Evolutionary conservation across 192 early-diverging fungal genomes (phyloP).

Genomic region (Coemansia erecta): DNA sequence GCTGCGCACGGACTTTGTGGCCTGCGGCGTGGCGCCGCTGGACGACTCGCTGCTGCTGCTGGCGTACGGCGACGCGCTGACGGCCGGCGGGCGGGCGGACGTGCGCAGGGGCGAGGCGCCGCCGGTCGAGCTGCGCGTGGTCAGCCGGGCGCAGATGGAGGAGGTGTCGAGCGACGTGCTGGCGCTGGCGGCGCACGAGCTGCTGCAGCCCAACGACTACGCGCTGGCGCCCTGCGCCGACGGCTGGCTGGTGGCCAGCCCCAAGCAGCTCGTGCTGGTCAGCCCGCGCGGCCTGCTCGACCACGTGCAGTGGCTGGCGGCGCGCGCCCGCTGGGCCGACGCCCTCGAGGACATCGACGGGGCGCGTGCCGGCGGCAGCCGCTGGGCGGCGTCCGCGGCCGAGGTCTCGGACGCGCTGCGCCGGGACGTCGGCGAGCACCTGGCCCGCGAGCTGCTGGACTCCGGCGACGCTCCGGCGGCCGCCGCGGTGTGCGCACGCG

Average conservation of each 20-base stretch:
- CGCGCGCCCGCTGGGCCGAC: conserved; percentile 74
- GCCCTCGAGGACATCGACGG: conserved; percentile 68
- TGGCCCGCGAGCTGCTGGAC: conserved; percentile 72
- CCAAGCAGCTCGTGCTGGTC: conserved; percentile 93
- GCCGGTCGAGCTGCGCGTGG: conserved; percentile 75
- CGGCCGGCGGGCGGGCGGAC: conserved; percentile 17
- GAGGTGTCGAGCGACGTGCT: conserved; percentile 88
- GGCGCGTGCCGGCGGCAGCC: conserved; percentile 57
- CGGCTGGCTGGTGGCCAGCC: conserved; percentile 89
- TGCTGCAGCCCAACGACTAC: conserved; percentile 95
- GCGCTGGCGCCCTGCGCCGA: conserved; percentile 68
- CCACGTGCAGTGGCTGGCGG: conserved; percentile 92
- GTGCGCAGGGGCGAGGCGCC: conserved; percentile 64
- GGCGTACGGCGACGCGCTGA: conserved; percentile 41
- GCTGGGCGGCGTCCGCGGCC: conserved; percentile 34
- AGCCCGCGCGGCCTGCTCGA: conserved; percentile 86
- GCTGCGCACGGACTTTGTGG: conserved; percentile 59
- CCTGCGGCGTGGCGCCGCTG: conserved; percentile 83
- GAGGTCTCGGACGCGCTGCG: conserved; percentile 59
- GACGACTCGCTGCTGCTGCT: conserved; percentile 42
- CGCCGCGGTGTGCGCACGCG: conserved; percentile 68
- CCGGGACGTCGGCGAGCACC: conserved; percentile 78
- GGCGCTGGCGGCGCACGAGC: conserved; percentile 77
- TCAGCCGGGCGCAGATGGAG: conserved; percentile 68
- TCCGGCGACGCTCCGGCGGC: conserved; percentile 67